Conservation (phyloP, 768 basidiomycete species). For the Heimioporus sp. region DNA sequence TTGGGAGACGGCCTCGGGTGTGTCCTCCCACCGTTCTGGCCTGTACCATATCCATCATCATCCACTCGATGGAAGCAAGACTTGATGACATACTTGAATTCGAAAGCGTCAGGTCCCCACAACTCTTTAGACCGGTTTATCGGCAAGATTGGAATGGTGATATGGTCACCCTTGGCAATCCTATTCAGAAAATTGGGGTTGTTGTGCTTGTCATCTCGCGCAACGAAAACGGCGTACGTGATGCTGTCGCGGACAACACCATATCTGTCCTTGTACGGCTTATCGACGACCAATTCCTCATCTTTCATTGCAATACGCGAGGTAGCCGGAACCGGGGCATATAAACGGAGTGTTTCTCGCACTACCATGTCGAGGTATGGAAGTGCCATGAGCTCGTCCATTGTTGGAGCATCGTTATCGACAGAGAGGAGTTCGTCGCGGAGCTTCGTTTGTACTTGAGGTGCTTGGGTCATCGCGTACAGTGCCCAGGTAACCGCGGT, state of each 20-base stretch:
- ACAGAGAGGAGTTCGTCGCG: constrained; percentile 55
- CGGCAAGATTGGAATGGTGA: constrained; percentile 52
- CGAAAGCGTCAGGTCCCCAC: constrained; percentile 61
- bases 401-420: constrained; percentile 54
- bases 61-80: background rate
- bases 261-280: constrained; percentile 42
- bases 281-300: constrained; percentile 49
- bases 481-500: constrained; percentile 57
- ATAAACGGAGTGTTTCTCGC: constrained; percentile 54
- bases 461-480: constrained; percentile 48
- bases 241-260: constrained; percentile 41
- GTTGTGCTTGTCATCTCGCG: background rate
- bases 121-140: constrained; percentile 51
- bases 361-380: constrained; percentile 68
- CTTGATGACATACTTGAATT: constrained; percentile 47
- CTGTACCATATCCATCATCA: constrained; percentile 28
- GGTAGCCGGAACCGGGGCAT: constrained; percentile 46
- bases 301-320: constrained; percentile 48
- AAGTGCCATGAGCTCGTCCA: constrained; percentile 66
- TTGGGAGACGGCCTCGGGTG: constrained; percentile 41
- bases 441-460: constrained; percentile 51
- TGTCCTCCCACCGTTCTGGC: constrained; percentile 61
- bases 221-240: constrained; percentile 21
- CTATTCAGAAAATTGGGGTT: constrained; percentile 14
- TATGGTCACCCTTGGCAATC: constrained; percentile 41